Evolutionary conservation across 768 basidiomycete genomes (phyloP), one percentile per base, ranked within the genome.

Genomic region (Gloeophyllum trabeum): DNA sequence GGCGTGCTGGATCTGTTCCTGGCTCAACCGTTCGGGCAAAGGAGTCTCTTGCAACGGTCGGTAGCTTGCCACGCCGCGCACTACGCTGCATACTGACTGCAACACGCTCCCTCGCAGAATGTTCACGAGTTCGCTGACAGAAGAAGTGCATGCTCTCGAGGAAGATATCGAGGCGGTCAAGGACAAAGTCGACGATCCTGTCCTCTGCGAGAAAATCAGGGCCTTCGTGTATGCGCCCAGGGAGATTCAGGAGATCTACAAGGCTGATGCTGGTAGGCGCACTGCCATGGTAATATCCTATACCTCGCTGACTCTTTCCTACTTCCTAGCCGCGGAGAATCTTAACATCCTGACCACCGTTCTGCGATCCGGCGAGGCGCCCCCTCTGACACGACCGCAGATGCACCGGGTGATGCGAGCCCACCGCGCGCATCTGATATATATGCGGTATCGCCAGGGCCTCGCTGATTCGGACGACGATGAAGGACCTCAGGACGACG

Each of bases 11-110:
- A 98, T 54, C 72, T 99, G 32, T 98, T 99, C 69, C 75, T 98
- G 14, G 96, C 96, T 0, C 82, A 93, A 55, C 96, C 96, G 2
- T 99, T 99, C 57, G 96, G 96, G 2, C 89, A 91, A 4, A 79
- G 79, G 46, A 91, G 88, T 57, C 67, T 99, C 20, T 68, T 98
- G 14, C 96, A 99, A 60, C 71, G 89, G 90, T 85, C 47, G 38
- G 64, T 47, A 6, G 34, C 13, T 30, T 20, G 7, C 20, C 28
- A 21, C 18, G 22, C 20, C 23, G 7, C 25, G 10, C 22, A 25
- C 24, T 23, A 21, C 14, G 24, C 13, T 32, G 28, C 16, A 32
- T 32, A 10, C 28, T 32, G 28, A 32, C 28, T 10, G 28, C 28
- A 10, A 10, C 24, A 22, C 20, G 3, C n/a, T 20, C 21, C 38